phyloP scores from a whole-genome alignment of 2,329 filamentous ascomycete genomes.

The Conoideocrella luteorostrata region DNA sequence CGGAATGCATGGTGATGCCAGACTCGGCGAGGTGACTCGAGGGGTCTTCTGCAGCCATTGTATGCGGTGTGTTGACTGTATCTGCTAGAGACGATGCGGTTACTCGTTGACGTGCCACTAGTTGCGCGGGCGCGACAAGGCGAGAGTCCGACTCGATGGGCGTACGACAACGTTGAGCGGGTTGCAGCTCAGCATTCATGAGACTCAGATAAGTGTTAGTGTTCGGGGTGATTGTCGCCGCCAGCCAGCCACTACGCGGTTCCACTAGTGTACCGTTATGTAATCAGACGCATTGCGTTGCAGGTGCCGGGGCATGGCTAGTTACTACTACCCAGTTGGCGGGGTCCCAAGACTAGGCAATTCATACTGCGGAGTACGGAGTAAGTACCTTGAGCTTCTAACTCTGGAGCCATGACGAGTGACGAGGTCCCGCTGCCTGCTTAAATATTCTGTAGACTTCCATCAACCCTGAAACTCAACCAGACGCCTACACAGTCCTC shows the following conservation, averaged over 20 bases:
- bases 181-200: too few relatives aligned
- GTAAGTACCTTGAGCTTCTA: too few relatives aligned
- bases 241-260: background rate
- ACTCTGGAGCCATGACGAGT: conserved; percentile 1
- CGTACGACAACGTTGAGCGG: too few relatives aligned
- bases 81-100: background rate
- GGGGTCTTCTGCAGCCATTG: conserved; percentile 48
- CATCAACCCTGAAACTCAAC: background rate
- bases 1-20: conserved; percentile 70
- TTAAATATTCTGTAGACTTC: background rate
- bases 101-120: background rate
- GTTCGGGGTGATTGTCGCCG: too few relatives aligned
- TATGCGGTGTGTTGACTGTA: too few relatives aligned
- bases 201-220: too few relatives aligned
- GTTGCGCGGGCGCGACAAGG: background rate
- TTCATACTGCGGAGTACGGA: background rate
- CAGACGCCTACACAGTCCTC: background rate
- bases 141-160: too few relatives aligned
- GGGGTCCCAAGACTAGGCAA: background rate
- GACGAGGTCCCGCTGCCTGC: background rate
- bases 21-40: conserved; percentile 59
- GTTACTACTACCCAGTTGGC: background rate
- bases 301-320: too few relatives aligned
- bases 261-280: background rate
- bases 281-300: too few relatives aligned